Evolutionary conservation across 169 alveolate species (phyloP), one percentile per base, ranked within the genome.

Genomic region (Eimeria falciformis): DNA sequence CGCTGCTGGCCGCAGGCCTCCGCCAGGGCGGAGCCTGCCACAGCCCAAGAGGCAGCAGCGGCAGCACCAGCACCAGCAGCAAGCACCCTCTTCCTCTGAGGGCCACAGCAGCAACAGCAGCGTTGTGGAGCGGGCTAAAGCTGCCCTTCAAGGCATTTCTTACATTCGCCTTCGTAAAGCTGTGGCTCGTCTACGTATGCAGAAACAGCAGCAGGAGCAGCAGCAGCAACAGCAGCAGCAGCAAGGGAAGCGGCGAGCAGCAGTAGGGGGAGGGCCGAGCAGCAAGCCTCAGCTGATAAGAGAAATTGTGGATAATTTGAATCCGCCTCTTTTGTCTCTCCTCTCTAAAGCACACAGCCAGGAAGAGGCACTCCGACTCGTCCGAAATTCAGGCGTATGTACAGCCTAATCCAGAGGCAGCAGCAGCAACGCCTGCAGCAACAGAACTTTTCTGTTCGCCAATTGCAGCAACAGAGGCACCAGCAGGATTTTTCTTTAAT

Each of bases 191-290:
- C 81, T 33, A 11, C 55, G 55, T 23, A 43, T 29, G 81, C 53
- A 27, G 81, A 43, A 69, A 47, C 55, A 69, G 25, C 50, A 12
- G 50, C 50, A 5, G 50, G 17, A 68, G 17, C 27, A 33, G 58
- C 62, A 73, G 84, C 62, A 45, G 68, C 69, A 77, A 68, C 87
- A 47, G 87, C 71, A 46, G 87, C 87, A 17, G 66, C 84, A 73
- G 84, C 84, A 73, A 43, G 62, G 33, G 66, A 43, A 27, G 69
- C 87, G n/a, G 87, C 87, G 65, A 40, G 83, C 83, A 73, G 83
- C 83, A 40, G 62, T 37, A 33, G 58, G 58, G n/a, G 29, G 53
- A 12, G 29, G 81, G 7, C 43, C 81, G 33, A 25, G 21, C 23
- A 69, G n/a, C 18, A 69, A 69, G 46, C 81, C 23, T 7, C 81